Conservation (phyloP, 2,329 filamentous ascomycete genomes). For the Fusarium sp. region DNA sequence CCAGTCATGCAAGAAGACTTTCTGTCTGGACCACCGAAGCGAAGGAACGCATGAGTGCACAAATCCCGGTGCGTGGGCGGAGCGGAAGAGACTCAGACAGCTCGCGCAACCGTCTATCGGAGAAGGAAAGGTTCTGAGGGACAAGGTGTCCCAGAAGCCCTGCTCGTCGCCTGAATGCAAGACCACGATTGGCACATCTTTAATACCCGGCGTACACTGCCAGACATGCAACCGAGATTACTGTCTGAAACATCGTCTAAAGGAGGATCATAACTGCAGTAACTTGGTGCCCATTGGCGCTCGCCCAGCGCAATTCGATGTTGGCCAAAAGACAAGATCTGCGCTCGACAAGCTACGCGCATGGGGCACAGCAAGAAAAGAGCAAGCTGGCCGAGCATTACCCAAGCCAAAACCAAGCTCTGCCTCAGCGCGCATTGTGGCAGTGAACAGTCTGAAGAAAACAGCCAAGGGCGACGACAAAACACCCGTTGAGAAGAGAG, state of each 20-base stretch:
- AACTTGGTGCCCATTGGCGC: constrained; percentile 75
- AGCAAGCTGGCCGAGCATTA: constrained; percentile 68
- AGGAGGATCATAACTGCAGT: constrained; percentile 86
- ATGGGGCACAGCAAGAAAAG: constrained; percentile 83
- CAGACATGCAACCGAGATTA: constrained; percentile 77
- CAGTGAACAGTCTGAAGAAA: constrained; percentile 84
- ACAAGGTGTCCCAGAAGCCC: constrained; percentile 71
- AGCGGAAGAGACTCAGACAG: constrained; percentile 66
- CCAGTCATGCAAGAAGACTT: constrained; percentile 86
- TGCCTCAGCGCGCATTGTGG: constrained; percentile 73
- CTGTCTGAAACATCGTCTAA: constrained; percentile 81
- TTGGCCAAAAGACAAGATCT: constrained; percentile 74
- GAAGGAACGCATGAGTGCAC: constrained; percentile 82
- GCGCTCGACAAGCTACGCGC: constrained; percentile 82
- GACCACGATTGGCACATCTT: constrained; percentile 76
- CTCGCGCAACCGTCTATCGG: constrained; percentile 67
- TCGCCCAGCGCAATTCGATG: constrained; percentile 58
- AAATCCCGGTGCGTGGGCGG: constrained; percentile 72
- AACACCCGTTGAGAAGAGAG: constrained; percentile 81
- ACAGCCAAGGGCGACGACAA: constrained; percentile 91
- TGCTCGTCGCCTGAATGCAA: constrained; percentile 77
- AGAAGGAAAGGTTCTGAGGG: constrained; percentile 65
- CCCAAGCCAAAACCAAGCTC: constrained; percentile 74
- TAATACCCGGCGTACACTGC: constrained; percentile 79
- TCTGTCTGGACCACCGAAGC: constrained; percentile 92